Percentiles rank a stretch among this genome's conserved stretches.
Conservation (phyloP, 2,329 filamentous ascomycete genomes). For the Aureobasidium sp. region DNA sequence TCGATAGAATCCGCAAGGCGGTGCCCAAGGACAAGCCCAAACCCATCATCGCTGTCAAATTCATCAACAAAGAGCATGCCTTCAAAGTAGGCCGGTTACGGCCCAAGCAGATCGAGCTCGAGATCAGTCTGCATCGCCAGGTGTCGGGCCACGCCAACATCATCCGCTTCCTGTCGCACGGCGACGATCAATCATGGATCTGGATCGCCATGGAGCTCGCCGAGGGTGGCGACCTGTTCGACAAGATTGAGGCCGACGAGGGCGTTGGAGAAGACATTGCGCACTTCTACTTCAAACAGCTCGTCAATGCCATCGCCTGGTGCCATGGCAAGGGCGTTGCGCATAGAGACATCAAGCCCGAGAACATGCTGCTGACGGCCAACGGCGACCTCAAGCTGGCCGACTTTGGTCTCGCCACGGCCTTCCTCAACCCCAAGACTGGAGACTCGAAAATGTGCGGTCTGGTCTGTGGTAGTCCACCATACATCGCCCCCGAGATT, state of each 20-base stretch:
- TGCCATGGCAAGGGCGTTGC: constrained; percentile 95
- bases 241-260: constrained; percentile 98
- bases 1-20: constrained; percentile 79
- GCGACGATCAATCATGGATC: constrained; percentile 78
- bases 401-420: constrained; percentile 90
- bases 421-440: constrained; percentile 73
- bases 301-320: constrained; percentile 83
- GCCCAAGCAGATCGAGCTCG: constrained; percentile 82
- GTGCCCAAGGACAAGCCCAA: constrained; percentile 60
- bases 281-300: constrained; percentile 90
- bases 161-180: constrained; percentile 83
- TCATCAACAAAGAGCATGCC: constrained; percentile 97
- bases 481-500: constrained; percentile 96
- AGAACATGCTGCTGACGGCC: constrained; percentile 85
- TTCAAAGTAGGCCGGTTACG: constrained; percentile 81
- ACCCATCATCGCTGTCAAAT: constrained; percentile 92
- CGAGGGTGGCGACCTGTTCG: constrained; percentile 91
- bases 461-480: constrained; percentile 90
- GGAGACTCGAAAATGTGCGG: constrained; percentile 73
- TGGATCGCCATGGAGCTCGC: constrained; percentile 99
- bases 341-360: constrained; percentile 69
- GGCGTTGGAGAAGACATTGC: constrained; percentile 92
- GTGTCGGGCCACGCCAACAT: constrained; percentile 72
- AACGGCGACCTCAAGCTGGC: constrained; percentile 87
- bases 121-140: constrained; percentile 82